Base-by-base conservation (phyloP, 345 rosid species). In the Dovyalis caffra region DNA sequence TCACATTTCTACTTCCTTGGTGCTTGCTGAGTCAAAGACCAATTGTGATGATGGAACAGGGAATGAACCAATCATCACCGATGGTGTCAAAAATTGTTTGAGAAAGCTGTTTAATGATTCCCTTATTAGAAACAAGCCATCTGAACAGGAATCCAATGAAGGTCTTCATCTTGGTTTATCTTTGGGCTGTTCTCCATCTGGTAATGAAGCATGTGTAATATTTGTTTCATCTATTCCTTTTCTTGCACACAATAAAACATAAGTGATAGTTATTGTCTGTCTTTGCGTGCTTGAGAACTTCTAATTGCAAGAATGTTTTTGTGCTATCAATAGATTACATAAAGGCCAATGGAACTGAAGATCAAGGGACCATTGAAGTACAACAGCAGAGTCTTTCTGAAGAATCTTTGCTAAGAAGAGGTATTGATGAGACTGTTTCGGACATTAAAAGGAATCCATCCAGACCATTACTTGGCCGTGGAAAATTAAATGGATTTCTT, bases 121-220 rank as follows among this genome's bases (percentile, higher is more conserved):
- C 61, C 33, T 12, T 71, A 20, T 57, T 16, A 67, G 49, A 37
- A 74, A 57, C 32, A 53, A 70, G 38, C 33, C 67, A 26, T 73
- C 84, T 79, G 83, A 79, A 78, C 77, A 60, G 74, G 81, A 77
- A 79, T 72, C 81, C 71, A 71, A 75, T 71, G 60, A 78, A 31
- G 86, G 82, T 63, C 86, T 81, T 77, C 83, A 83, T 78, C 85
- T 84, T 84, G 89, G 87, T 76, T 82, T 86, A 58, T 76, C 88
- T 15, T 33, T 78, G 81, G 78, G 77, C 72, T 80, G 76, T 14
- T 78, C 74, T 76, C 66, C 74, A 56, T 71, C 82, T 65, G 86
- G 88, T 81, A 78, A 74, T 69, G 71, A 56, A 26, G 43, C 35
- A 31, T 35, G 1, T 71, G 3, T 7, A 37, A 32, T 32, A 12